Conservation (phyloP, 495 filamentous ascomycete species). For the Penicillium crystallinum region DNA sequence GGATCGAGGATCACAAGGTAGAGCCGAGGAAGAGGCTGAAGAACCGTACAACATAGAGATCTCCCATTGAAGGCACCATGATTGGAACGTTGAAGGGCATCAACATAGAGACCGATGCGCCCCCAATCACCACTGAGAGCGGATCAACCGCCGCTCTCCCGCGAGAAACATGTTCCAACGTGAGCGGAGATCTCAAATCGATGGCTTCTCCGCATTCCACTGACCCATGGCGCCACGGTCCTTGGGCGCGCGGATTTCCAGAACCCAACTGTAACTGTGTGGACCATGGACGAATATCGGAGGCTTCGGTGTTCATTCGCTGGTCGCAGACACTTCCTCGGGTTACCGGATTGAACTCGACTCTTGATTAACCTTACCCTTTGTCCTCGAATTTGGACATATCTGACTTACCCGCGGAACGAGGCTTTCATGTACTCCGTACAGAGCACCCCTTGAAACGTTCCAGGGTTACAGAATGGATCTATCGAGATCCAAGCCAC, state of each 20-base stretch:
- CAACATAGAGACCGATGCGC: no score
- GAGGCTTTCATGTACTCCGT: no score
- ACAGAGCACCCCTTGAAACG: no score
- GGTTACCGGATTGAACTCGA: conserved; percentile 5
- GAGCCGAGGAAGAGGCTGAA: conserved; percentile 6
- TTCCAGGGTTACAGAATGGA: no score
- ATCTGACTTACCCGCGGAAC: no score
- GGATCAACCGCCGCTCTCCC: conserved; percentile 7
- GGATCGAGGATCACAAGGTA: conserved; percentile 2
- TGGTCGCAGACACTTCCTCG: neutral
- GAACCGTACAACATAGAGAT: neutral
- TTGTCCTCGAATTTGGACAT: no score
- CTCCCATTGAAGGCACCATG: no score
- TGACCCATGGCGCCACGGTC: conserved; percentile 6
- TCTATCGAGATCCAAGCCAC: no score
- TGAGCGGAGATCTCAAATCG: no score
- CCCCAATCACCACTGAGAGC: neutral
- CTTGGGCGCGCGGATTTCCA: conserved; percentile 12
- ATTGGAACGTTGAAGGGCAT: no score
- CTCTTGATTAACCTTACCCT: no score
- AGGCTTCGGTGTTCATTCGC: neutral
- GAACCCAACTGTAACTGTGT: conserved; percentile 2
- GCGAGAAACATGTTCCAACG: no score
- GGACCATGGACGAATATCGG: neutral
- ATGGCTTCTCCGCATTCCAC: conserved; percentile 20